phyloP scores from a whole-genome alignment of 2,329 filamentous ascomycete genomes.

The Passalora sequoiae region DNA sequence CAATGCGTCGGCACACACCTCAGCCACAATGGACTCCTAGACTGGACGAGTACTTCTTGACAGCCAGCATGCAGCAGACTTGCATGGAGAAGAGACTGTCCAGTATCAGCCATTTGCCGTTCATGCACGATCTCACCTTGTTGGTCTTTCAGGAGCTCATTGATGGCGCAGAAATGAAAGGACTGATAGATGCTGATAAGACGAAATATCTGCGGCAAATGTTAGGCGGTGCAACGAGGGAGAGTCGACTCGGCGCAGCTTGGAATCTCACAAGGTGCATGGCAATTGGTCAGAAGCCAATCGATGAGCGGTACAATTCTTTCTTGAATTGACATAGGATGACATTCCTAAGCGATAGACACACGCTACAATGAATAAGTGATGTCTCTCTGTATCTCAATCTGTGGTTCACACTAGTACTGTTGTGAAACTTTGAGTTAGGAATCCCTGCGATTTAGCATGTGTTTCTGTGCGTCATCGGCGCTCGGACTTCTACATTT shows the following conservation, averaged over 20 bases:
- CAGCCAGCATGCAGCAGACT: slow-evolving; percentile 17
- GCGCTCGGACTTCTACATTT: not conserved
- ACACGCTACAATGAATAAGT: no score
- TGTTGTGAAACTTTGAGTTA: no score
- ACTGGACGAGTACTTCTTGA: slow-evolving; percentile 20
- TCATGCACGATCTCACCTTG: slow-evolving; percentile 21
- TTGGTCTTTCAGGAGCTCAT: slow-evolving; percentile 22
- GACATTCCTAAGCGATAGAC: no score
- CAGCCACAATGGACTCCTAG: slow-evolving; percentile 15
- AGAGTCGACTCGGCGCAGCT: slow-evolving; percentile 19
- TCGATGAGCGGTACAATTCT: slow-evolving; percentile 9
- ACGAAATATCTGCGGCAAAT: slow-evolving; percentile 13
- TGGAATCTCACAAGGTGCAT: slow-evolving; percentile 23
- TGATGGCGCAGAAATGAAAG: slow-evolving; percentile 19
- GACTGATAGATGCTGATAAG: slow-evolving; percentile 15
- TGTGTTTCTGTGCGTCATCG: slow-evolving; percentile 1
- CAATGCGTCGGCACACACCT: slow-evolving; percentile 18
- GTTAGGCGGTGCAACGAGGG: slow-evolving; percentile 18
- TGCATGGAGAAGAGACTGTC: slow-evolving; percentile 20
- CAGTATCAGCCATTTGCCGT: slow-evolving; percentile 15
- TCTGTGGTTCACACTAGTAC: no score
- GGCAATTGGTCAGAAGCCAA: slow-evolving; percentile 17
- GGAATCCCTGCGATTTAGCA: no score
- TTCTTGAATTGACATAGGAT: slow-evolving; percentile 14
- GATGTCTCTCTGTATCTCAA: slow-evolving; percentile 1